Evolutionary conservation across 1,284 basidiomycete genomes (phyloP).

Genomic region (Trichosporon inkin): DNA sequence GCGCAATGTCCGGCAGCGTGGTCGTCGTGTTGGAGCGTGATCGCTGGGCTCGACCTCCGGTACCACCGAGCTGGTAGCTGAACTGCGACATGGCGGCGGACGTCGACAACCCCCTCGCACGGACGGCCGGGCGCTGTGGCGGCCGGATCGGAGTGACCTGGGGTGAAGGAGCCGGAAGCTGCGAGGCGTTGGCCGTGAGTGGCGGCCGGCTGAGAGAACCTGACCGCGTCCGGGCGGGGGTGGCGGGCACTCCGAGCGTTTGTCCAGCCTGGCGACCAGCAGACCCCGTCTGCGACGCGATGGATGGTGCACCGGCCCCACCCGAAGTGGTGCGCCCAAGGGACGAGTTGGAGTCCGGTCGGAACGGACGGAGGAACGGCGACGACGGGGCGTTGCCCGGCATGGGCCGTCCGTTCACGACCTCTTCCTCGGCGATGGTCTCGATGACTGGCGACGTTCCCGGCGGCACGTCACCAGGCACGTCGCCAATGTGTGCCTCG

Average conservation of each 20-base stretch:
- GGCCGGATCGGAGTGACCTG: not conserved
- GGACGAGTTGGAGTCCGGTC: constrained; percentile 2
- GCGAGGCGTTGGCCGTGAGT: constrained; percentile 37
- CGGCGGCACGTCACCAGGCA: constrained; percentile 6
- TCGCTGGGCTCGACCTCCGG: constrained; percentile 46
- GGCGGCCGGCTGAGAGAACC: constrained; percentile 31
- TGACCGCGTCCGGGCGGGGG: constrained; percentile 10
- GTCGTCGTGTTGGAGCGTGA: constrained; percentile 16
- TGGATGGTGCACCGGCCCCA: not conserved
- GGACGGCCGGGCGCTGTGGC: not conserved
- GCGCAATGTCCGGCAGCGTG: not conserved
- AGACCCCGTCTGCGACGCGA: not conserved
- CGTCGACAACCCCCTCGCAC: constrained; percentile 27
- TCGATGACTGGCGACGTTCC: constrained; percentile 1
- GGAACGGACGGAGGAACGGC: constrained; percentile 5
- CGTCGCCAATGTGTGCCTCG: constrained; percentile 9
- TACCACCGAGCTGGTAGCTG: constrained; percentile 47
- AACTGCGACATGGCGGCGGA: constrained; percentile 24
- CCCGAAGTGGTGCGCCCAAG: too few relatives aligned
- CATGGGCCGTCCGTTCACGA: constrained; percentile 4
- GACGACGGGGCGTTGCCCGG: not conserved
- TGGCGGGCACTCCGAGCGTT: not conserved
- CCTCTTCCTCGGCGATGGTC: constrained; percentile 28
- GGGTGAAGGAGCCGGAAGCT: constrained; percentile 6
- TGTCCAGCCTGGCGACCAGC: not conserved